Conservation (phyloP, 805 yeast genomes). For the Candida adriatica region DNA sequence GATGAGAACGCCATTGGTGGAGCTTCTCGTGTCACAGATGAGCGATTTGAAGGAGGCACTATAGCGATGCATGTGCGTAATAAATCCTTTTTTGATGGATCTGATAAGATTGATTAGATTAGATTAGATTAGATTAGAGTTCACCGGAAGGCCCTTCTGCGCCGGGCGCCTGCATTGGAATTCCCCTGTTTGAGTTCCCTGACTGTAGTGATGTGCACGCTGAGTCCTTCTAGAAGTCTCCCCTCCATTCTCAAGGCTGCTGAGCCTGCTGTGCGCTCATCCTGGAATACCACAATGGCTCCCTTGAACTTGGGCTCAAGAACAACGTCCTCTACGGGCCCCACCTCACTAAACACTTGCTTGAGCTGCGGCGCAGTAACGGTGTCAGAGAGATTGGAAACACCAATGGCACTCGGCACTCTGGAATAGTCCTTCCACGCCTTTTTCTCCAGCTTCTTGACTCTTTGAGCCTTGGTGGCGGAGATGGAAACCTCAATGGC, state of each 20-base stretch:
- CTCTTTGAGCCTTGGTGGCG: slow-evolving; percentile 30
- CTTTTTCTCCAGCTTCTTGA: slow-evolving; percentile 23
- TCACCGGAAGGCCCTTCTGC: not conserved
- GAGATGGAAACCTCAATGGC: slow-evolving; percentile 43
- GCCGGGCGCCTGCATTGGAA: slow-evolving; percentile 9
- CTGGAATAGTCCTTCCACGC: slow-evolving; percentile 16
- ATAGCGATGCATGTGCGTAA: no score
- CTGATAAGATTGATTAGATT: no score
- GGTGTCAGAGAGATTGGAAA: slow-evolving; percentile 30
- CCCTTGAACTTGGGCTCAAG: slow-evolving; percentile 39
- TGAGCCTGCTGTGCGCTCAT: slow-evolving; percentile 41
- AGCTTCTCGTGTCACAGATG: slow-evolving; percentile 41
- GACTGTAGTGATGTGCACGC: slow-evolving; percentile 28
- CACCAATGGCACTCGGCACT: slow-evolving; percentile 18
- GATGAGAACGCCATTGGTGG: slow-evolving; percentile 35
- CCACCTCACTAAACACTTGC: slow-evolving; percentile 25
- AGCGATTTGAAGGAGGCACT: slow-evolving; percentile 41
- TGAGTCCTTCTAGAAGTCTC: slow-evolving; percentile 28
- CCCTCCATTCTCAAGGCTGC: slow-evolving; percentile 40
- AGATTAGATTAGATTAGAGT: no score
- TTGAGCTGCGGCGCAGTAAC: slow-evolving; percentile 30
- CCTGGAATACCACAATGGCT: slow-evolving; percentile 44
- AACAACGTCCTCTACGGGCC: slow-evolving; percentile 36
- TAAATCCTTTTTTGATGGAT: no score
- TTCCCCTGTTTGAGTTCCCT: slow-evolving; percentile 22